A percentile compares a stretch with the other conserved stretches of the same genome.
Evolutionary conservation across 805 yeast genomes (phyloP).

Genomic region (Clavispora vitiphila): DNA sequence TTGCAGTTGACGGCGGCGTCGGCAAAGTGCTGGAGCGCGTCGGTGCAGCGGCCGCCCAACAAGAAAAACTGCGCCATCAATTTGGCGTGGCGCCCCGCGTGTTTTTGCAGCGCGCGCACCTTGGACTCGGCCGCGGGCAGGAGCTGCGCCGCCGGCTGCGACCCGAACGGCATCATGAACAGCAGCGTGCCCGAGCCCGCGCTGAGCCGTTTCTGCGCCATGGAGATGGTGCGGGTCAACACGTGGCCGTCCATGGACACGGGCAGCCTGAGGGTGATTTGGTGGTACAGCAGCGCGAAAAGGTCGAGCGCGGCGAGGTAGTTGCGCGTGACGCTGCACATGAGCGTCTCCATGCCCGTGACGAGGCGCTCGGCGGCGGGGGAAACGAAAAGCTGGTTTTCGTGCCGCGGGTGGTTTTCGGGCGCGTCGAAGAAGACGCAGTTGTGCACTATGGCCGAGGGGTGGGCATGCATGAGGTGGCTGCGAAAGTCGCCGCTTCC

Average conservation of each 20-base stretch:
- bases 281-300: slow-evolving; percentile 69
- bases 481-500: too few relatives aligned
- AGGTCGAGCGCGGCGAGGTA: slow-evolving; percentile 61
- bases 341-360: slow-evolving; percentile 49
- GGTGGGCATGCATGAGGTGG: slow-evolving; percentile 44
- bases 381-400: slow-evolving; percentile 19
- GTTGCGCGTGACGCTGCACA: slow-evolving; percentile 67
- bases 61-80: slow-evolving; percentile 71
- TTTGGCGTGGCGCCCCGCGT: slow-evolving; percentile 71
- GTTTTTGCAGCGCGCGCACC: slow-evolving; percentile 37
- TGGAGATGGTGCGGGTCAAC: slow-evolving; percentile 34
- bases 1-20: slow-evolving; percentile 63
- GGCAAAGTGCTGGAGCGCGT: slow-evolving; percentile 68
- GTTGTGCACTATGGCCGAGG: slow-evolving; percentile 52
- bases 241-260: slow-evolving; percentile 52
- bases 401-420: background rate
- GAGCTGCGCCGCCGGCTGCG: slow-evolving; percentile 5
- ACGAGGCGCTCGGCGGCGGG: slow-evolving; percentile 22
- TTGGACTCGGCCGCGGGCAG: slow-evolving; percentile 19
- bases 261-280: slow-evolving; percentile 80
- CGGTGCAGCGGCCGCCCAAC: slow-evolving; percentile 71
- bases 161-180: slow-evolving; percentile 26
- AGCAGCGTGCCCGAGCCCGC: slow-evolving; percentile 29
- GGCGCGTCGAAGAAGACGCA: slow-evolving; percentile 48
- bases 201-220: slow-evolving; percentile 39